phyloP scores from a whole-genome alignment of 2,329 filamentous ascomycete genomes.

The Aspergillus alliaceus region DNA sequence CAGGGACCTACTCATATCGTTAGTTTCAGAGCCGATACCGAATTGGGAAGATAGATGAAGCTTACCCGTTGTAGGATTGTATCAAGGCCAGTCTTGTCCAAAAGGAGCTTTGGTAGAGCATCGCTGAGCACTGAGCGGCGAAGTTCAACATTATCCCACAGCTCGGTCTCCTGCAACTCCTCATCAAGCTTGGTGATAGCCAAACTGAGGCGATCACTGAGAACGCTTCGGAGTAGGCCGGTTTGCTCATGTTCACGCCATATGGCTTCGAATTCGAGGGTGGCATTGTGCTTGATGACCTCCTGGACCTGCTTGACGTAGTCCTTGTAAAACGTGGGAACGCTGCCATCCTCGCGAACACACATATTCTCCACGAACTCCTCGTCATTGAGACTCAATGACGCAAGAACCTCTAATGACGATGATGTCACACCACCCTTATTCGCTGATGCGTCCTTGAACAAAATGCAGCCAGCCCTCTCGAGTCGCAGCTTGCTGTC shows the following conservation, averaged over 20 bases:
- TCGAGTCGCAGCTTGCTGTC: slow-evolving; percentile 95
- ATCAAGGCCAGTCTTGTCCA: slow-evolving; percentile 88
- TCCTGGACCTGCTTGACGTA: slow-evolving; percentile 92
- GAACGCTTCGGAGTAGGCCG: slow-evolving; percentile 74
- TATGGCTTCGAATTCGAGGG: slow-evolving; percentile 95
- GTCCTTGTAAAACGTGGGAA: slow-evolving; percentile 85
- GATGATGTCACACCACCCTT: slow-evolving; percentile 98
- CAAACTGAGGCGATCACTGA: slow-evolving; percentile 85
- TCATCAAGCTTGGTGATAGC: slow-evolving; percentile 97
- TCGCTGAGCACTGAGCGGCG: slow-evolving; percentile 77
- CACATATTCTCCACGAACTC: slow-evolving; percentile 95
- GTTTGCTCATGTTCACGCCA: slow-evolving; percentile 91
- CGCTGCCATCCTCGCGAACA: slow-evolving; percentile 70
- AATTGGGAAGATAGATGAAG: slow-evolving; percentile 15
- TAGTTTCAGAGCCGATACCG: slow-evolving; percentile 10
- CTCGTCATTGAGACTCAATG: slow-evolving; percentile 87
- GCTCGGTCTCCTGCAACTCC: slow-evolving; percentile 86
- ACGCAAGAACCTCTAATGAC: slow-evolving; percentile 91
- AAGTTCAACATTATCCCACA: slow-evolving; percentile 83
- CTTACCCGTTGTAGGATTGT: slow-evolving; percentile 76
- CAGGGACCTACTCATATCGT: slow-evolving; percentile 63
- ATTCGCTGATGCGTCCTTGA: slow-evolving; percentile 98
- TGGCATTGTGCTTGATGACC: slow-evolving; percentile 86
- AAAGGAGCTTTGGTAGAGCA: slow-evolving; percentile 78
- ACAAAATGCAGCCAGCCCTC: slow-evolving; percentile 89